A percentile compares a stretch with the other conserved stretches of the same genome.
These are phyloP conservation scores for Candida tropicalis DNA, from an alignment of 1,139 yeast genomes.

Conservation along the genomic window DNA sequence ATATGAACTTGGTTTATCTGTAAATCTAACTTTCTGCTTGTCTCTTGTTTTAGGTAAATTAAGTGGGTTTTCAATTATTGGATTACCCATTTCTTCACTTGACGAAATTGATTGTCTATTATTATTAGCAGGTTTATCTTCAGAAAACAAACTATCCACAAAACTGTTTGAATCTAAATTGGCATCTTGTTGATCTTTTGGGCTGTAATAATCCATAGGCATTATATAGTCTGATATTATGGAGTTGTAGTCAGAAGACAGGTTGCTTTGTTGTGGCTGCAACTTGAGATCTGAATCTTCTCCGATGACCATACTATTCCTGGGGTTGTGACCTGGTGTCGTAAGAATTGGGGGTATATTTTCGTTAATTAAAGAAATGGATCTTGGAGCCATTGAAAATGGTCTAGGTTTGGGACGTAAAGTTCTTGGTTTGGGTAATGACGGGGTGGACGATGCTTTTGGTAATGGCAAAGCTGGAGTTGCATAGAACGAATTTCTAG, in stretches of 20 bases:
- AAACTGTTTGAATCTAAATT: constrained; percentile 5
- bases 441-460: not conserved
- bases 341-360: constrained; percentile 2
- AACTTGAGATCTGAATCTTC: not conserved
- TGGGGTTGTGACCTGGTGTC: constrained; percentile 3
- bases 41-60: constrained; percentile 8
- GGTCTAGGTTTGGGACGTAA: constrained; percentile 1
- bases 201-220: not conserved
- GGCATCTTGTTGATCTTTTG: not conserved
- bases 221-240: not conserved
- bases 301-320: not conserved
- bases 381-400: not conserved
- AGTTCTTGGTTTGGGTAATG: not conserved
- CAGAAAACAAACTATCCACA: constrained; percentile 10
- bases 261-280: not conserved
- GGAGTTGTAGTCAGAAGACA: not conserved
- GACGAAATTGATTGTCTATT: constrained; percentile 2
- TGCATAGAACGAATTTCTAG: not conserved
- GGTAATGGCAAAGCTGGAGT: constrained; percentile 6
- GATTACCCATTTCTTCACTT: not conserved
- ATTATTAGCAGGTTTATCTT: not conserved
- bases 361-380: constrained; percentile 4
- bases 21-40: not conserved
- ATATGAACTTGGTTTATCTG: constrained; percentile 20
- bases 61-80: not conserved